Evolutionary conservation across 2,329 filamentous ascomycete species (phyloP).

Genomic region (Diaporthe sp.): DNA sequence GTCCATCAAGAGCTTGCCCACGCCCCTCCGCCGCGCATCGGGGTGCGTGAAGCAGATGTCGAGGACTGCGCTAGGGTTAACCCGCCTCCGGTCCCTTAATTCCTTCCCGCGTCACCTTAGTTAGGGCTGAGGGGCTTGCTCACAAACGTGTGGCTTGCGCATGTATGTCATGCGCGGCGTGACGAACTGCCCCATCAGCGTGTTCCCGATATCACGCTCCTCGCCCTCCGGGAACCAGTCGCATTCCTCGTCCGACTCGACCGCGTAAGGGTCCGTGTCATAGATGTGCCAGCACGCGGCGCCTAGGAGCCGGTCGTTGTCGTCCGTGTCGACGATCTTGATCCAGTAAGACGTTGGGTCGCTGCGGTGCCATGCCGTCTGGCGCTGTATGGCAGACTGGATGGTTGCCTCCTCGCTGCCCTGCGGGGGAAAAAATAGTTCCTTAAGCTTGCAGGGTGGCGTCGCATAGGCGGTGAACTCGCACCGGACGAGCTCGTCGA

Average conservation of each 20-base stretch:
- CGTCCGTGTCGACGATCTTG: conserved; percentile 27
- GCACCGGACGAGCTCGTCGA: conserved; percentile 13
- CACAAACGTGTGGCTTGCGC: conserved; percentile 32
- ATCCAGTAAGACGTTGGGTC: conserved; percentile 31
- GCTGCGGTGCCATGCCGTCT: conserved; percentile 19
- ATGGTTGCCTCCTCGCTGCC: conserved; percentile 17
- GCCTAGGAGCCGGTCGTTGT: conserved; percentile 8
- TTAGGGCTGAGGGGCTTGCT: not conserved
- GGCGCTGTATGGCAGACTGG: not conserved
- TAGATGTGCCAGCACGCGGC: conserved; percentile 30
- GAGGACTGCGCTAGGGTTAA: conserved; percentile 25
- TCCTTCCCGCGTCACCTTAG: not conserved
- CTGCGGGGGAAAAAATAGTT: conserved; percentile 20
- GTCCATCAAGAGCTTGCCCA: conserved; percentile 23
- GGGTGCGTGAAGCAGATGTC: conserved; percentile 34
- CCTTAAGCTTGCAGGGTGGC: conserved; percentile 20
- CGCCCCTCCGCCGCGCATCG: conserved; percentile 19
- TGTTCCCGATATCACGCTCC: conserved; percentile 23
- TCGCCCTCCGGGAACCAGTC: conserved; percentile 30
- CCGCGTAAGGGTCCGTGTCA: conserved; percentile 27
- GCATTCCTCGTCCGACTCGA: conserved; percentile 17
- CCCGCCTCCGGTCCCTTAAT: not conserved
- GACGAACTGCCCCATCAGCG: conserved; percentile 31
- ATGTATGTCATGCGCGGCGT: conserved; percentile 30
- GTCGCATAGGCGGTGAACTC: conserved; percentile 16